Conservation (phyloP, 2,329 filamentous ascomycete species). For the Sclerotinia borealis region DNA sequence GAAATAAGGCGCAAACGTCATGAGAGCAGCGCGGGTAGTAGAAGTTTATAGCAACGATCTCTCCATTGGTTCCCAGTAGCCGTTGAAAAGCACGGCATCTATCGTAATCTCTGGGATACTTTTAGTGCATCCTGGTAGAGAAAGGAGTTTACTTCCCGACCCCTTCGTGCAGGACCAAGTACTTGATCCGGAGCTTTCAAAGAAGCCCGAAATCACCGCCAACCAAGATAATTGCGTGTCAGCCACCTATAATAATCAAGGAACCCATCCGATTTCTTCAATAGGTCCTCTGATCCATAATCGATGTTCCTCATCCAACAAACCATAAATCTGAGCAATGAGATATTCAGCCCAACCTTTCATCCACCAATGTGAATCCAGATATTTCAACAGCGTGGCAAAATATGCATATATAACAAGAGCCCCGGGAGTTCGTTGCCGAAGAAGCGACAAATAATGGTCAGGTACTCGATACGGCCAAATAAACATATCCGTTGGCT, state of each 20-base stretch:
- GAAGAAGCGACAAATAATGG: conserved; percentile 35
- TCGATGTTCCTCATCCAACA: conserved; percentile 36
- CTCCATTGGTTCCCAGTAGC: background rate
- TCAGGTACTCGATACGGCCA: conserved; percentile 37
- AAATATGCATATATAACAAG: conserved; percentile 36
- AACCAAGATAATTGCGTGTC: background rate
- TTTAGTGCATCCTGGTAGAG: too few species aligned
- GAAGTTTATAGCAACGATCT: background rate
- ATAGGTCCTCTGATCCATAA: conserved; percentile 35
- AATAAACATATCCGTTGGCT: conserved; percentile 37
- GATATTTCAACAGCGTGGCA: conserved; percentile 32
- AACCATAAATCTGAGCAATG: conserved; percentile 30
- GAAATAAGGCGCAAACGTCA: too few species aligned
- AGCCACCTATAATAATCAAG: background rate
- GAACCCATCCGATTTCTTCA: conserved; percentile 30
- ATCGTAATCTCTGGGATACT: background rate
- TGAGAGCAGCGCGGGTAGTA: background rate
- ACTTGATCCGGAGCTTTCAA: background rate
- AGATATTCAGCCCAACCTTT: conserved; percentile 35
- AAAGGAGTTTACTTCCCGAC: background rate
- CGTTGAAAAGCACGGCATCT: background rate
- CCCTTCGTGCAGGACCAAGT: background rate
- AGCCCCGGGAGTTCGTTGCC: conserved; percentile 31
- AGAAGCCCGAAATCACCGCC: background rate
- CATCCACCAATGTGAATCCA: conserved; percentile 36